Base-by-base conservation (phyloP, 805 yeast species). In the Saturnispora kantuleensis region DNA sequence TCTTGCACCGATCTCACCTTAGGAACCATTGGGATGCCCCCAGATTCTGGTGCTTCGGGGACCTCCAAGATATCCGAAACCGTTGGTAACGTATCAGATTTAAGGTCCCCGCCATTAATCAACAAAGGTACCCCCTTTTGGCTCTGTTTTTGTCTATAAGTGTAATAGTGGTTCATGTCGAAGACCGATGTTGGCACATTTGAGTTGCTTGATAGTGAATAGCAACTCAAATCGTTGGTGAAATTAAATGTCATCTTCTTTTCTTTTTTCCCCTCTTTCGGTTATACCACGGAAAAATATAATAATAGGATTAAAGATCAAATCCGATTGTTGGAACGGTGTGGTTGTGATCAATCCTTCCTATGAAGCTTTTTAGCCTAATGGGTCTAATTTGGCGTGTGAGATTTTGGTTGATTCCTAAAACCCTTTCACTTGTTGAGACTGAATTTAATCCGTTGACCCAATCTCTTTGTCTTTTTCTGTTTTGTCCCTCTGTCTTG, bases 161-260 rank as follows among this genome's bases (percentile, higher is more conserved):
- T 44, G 43, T 37, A 54, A 45, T 41, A 55, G 50, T 31, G 55
- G 54, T 58, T 50, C 42, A 50, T 38, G 28, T 50, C 52, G 2
- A 50, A 40, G 4, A 41, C 38, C 7, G 49, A 39, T 3, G 52
- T 40, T 29, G 64, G 64, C 29, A 60, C 60, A 46, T 60, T 58
- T 41, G 36, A 50, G 45, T 57, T 58, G 39, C 51, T 53, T 10
- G 55, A 44, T 13, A 62, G 48, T 4, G 65, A 61, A 47, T 62
- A 62, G 42, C 52, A 56, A 10, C 59, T 56, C 28, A 62, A 52
- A 38, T 62, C 66, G 17, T 63, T 56, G 12, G 44, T 41, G 18
- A 50, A 50, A 29, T 50, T 50, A 41, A 50, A 50, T n/a, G 48
- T 32, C 50, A 49, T 47, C 21, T 15, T 18, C 33, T 39, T 39